Percentiles rank a stretch among this genome's conserved stretches.
phyloP scores from a whole-genome alignment of 805 yeast genomes.

The Candida mattraensis region DNA sequence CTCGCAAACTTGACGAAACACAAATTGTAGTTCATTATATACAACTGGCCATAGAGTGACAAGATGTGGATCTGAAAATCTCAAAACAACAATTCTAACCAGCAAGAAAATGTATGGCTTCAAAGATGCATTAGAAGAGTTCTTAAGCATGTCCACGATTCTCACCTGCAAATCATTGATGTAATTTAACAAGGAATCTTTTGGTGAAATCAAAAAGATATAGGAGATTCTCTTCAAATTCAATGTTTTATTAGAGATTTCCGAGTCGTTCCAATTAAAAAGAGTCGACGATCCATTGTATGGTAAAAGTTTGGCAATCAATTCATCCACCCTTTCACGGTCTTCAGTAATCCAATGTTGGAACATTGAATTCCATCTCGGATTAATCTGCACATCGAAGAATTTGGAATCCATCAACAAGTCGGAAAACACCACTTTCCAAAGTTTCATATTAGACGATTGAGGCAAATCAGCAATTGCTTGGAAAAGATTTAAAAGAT shows the following conservation, averaged over 20 bases:
- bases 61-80: slow-evolving; percentile 63
- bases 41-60: slow-evolving; percentile 69
- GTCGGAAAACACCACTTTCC: slow-evolving; percentile 69
- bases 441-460: slow-evolving; percentile 44
- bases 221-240: slow-evolving; percentile 65
- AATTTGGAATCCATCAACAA: slow-evolving; percentile 60
- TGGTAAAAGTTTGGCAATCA: slow-evolving; percentile 48
- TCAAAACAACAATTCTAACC: slow-evolving; percentile 63
- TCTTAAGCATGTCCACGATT: slow-evolving; percentile 30
- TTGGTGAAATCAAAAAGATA: slow-evolving; percentile 59
- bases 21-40: slow-evolving; percentile 56
- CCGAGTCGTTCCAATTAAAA: slow-evolving; percentile 37
- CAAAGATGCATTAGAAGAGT: slow-evolving; percentile 34
- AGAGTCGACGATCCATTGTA: slow-evolving; percentile 52
- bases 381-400: slow-evolving; percentile 39
- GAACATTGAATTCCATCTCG: slow-evolving; percentile 57
- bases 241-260: slow-evolving; percentile 27
- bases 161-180: slow-evolving; percentile 44
- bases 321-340: slow-evolving; percentile 57
- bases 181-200: slow-evolving; percentile 53
- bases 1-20: slow-evolving; percentile 42
- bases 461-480: slow-evolving; percentile 35
- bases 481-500: slow-evolving; percentile 46
- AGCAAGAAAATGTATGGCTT: slow-evolving; percentile 51
- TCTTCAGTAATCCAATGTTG: slow-evolving; percentile 64